Evolutionary conservation across 495 filamentous ascomycete genomes (phyloP).

Genomic region (Lepidopterella palustris): DNA sequence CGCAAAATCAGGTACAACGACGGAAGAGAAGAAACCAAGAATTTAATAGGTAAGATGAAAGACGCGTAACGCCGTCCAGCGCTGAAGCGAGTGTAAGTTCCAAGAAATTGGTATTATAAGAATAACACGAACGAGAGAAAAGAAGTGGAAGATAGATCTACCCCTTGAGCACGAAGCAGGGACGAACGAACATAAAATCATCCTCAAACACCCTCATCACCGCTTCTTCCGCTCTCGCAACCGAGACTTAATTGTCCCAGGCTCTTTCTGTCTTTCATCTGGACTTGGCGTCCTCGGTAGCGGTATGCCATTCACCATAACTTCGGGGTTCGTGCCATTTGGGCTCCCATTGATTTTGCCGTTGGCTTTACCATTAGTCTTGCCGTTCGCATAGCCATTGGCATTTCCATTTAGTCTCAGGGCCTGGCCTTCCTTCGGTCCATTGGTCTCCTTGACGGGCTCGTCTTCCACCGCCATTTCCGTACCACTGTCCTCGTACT

Average conservation of each 20-base stretch:
- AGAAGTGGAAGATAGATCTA: background rate
- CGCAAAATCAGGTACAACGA: too few species aligned
- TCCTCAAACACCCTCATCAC: background rate
- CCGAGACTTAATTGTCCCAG: background rate
- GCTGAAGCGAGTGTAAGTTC: background rate
- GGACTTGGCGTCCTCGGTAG: background rate
- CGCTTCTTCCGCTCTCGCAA: background rate
- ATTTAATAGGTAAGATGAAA: background rate
- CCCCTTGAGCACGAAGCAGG: background rate
- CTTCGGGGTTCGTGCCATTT: background rate
- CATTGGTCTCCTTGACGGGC: background rate
- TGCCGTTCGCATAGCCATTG: background rate
- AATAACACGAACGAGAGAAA: background rate
- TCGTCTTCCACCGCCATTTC: conserved; percentile 19
- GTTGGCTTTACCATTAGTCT: background rate
- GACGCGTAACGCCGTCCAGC: background rate
- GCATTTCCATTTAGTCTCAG: background rate
- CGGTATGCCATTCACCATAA: background rate
- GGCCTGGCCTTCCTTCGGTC: background rate
- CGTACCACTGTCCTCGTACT: conserved; percentile 35
- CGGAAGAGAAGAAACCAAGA: too few species aligned
- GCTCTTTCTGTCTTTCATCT: background rate
- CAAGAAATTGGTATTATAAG: background rate
- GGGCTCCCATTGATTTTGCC: background rate
- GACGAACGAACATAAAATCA: background rate